Conservation (phyloP, 2,329 filamentous ascomycete genomes). For the Xylariaceae sp. region DNA sequence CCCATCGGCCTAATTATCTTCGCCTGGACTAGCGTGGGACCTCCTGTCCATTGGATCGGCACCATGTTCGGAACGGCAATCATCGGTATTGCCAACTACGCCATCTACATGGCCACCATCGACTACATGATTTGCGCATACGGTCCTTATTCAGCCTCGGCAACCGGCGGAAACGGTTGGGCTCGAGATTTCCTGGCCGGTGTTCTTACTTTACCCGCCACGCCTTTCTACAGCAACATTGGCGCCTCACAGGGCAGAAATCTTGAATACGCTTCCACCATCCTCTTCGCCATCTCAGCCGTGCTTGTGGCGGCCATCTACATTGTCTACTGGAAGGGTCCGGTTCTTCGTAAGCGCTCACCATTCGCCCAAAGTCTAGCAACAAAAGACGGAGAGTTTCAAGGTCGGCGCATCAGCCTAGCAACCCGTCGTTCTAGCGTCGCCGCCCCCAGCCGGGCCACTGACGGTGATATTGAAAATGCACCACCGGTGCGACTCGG, state of each 20-base stretch:
- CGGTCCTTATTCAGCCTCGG: constrained; percentile 69
- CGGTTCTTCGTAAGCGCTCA: constrained; percentile 56
- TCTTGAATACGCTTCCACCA: constrained; percentile 60
- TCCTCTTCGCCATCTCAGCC: constrained; percentile 59
- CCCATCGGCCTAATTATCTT: constrained; percentile 70
- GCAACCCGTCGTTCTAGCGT: constrained; percentile 26
- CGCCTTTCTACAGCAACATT: constrained; percentile 60
- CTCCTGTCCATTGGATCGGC: constrained; percentile 67
- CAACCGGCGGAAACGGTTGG: constrained; percentile 72
- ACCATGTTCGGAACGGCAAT: constrained; percentile 66
- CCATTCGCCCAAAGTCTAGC: constrained; percentile 67
- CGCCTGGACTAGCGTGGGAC: constrained; percentile 61
- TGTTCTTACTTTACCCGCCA: constrained; percentile 67
- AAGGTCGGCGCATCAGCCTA: constrained; percentile 28
- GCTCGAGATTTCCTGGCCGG: constrained; percentile 70
- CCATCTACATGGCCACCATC: constrained; percentile 71
- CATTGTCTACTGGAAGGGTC: constrained; percentile 64
- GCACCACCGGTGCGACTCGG: neutral
- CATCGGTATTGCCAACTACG: constrained; percentile 69
- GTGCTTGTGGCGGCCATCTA: constrained; percentile 61
- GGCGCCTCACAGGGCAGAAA: constrained; percentile 53
- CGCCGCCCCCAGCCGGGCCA: constrained; percentile 15
- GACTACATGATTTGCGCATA: constrained; percentile 74
- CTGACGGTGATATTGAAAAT: constrained; percentile 10
- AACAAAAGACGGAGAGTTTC: constrained; percentile 39